These are phyloP conservation scores for Trichosporon sp. DNA, from an alignment of 1,284 basidiomycete genomes.

Conservation along the genomic window DNA sequence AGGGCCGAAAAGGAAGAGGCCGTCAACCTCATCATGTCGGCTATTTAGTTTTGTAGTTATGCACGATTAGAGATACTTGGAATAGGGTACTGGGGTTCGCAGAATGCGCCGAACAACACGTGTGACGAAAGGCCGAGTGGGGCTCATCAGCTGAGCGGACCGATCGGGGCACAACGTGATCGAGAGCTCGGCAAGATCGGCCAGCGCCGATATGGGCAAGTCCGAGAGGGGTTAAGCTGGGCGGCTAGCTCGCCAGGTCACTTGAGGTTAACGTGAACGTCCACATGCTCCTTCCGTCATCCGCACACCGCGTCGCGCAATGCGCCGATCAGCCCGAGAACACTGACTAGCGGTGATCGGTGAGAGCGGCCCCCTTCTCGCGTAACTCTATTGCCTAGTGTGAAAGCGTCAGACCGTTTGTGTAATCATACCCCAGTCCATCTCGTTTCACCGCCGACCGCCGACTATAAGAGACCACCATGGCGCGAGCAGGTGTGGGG, in stretches of 20 bases:
- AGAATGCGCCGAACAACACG: too few relatives aligned
- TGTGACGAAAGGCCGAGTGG: too few relatives aligned
- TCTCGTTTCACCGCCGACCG: background rate
- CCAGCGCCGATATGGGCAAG: too few relatives aligned
- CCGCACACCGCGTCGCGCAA: background rate
- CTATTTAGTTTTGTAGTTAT: slow-evolving; percentile 58
- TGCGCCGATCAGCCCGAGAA: background rate
- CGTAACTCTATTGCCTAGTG: background rate
- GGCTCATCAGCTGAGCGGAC: too few relatives aligned
- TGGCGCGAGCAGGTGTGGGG: background rate
- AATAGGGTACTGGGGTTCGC: too few relatives aligned
- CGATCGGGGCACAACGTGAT: too few relatives aligned
- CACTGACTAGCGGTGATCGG: background rate
- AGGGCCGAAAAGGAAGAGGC: slow-evolving; percentile 83
- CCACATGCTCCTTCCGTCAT: background rate
- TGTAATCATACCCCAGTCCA: background rate
- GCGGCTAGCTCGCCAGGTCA: too few relatives aligned
- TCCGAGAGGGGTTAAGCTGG: too few relatives aligned
- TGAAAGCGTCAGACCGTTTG: background rate
- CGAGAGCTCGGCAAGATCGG: too few relatives aligned
- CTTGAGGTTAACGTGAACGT: background rate
- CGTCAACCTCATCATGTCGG: slow-evolving; percentile 79
- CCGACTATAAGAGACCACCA: background rate
- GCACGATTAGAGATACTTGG: slow-evolving; percentile 3
- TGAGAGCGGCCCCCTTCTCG: background rate